These are phyloP conservation scores for Hibiscus mutabilis DNA, from an alignment of 345 rosid genomes.

Conservation along the genomic window DNA sequence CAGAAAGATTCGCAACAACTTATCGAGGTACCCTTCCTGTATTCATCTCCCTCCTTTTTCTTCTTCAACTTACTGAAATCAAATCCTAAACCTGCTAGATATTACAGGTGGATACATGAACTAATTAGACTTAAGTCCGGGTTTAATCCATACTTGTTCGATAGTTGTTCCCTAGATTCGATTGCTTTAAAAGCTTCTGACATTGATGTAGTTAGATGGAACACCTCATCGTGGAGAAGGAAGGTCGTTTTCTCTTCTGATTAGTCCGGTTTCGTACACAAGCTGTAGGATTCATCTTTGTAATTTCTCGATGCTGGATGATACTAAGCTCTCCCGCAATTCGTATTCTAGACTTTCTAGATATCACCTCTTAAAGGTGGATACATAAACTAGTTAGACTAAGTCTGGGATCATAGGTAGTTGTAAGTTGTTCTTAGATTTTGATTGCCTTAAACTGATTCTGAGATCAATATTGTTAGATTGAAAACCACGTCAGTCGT, in stretches of 20 bases:
- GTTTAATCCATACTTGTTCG: background rate
- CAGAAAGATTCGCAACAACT: no score
- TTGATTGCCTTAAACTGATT: background rate
- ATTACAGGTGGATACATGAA: background rate
- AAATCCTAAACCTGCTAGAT: background rate
- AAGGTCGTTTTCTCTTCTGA: background rate
- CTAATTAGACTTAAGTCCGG: background rate
- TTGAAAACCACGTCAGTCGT: background rate
- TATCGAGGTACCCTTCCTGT: constrained; percentile 50
- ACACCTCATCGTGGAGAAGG: background rate
- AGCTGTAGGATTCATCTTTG: background rate
- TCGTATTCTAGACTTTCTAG: background rate
- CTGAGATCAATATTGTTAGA: background rate
- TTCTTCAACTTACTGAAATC: no score
- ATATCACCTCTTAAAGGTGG: background rate
- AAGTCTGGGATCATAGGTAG: background rate
- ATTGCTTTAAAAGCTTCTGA: background rate
- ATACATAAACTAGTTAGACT: background rate
- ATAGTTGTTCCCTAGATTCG: background rate
- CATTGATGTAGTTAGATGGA: background rate
- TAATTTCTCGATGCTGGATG: background rate
- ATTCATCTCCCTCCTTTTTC: background rate
- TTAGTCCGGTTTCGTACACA: background rate
- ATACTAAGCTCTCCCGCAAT: background rate
- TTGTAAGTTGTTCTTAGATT: background rate